Conservation (phyloP, 2,329 filamentous ascomycete genomes). For the Verticillium nubilum region DNA sequence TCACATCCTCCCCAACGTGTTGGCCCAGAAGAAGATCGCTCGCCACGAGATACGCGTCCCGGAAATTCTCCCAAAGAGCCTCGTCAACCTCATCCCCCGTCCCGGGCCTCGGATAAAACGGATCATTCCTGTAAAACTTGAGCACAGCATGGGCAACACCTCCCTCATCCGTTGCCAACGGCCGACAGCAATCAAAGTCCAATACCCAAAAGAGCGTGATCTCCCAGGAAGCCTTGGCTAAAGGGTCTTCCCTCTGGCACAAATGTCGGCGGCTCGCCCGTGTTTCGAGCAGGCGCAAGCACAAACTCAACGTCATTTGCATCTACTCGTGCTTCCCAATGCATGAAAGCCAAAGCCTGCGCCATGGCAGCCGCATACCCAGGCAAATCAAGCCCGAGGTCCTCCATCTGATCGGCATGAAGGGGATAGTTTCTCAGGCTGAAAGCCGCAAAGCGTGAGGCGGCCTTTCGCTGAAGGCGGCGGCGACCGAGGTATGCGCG, state of each 20-base stretch:
- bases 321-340: conserved; percentile 39
- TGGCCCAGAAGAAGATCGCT: neutral
- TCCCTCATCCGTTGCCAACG: conserved; percentile 25
- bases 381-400: conserved; percentile 25
- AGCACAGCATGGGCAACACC: conserved; percentile 35
- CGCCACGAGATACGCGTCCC: neutral
- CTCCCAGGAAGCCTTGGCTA: neutral
- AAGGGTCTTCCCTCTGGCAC: neutral
- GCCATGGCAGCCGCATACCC: conserved; percentile 40
- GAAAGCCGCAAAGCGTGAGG: neutral
- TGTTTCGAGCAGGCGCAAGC: conserved; percentile 29
- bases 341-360: conserved; percentile 41
- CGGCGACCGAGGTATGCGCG: conserved; percentile 41
- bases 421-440: conserved; percentile 13
- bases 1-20: neutral
- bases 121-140: conserved; percentile 45
- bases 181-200: conserved; percentile 38
- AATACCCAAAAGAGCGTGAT: conserved; percentile 37
- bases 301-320: conserved; percentile 53
- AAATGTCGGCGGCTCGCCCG: neutral
- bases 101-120: conserved; percentile 40
- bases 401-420: conserved; percentile 39
- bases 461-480: conserved; percentile 1
- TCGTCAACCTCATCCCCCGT: conserved; percentile 4
- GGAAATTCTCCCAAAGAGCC: conserved; percentile 18